Percentiles rank a stretch among this genome's conserved stretches.
These are phyloP conservation scores for Plantago coronopus DNA, from an alignment of 305 asterid genomes.

Conservation along the genomic window DNA sequence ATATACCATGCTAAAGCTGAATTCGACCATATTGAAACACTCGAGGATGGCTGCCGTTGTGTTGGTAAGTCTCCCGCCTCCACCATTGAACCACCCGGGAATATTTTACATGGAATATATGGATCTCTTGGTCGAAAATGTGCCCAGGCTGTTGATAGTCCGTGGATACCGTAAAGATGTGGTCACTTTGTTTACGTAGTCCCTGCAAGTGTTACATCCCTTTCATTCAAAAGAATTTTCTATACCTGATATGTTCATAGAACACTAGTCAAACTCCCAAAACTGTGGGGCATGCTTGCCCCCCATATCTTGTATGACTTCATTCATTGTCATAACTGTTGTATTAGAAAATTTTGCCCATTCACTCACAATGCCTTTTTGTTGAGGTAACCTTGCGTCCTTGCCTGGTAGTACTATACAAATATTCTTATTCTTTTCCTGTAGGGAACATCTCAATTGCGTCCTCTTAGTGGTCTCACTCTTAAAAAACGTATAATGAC, in stretches of 20 bases:
- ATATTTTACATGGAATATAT: slow-evolving; percentile 95
- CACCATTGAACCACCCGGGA: slow-evolving; percentile 82
- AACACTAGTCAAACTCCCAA: background rate
- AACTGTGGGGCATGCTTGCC: background rate
- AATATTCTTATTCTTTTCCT: too few species aligned
- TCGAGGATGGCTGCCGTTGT: slow-evolving; percentile 99
- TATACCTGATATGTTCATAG: slow-evolving; percentile 2
- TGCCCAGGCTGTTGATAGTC: slow-evolving; percentile 90
- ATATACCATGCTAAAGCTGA: slow-evolving; percentile 74
- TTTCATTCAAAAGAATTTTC: background rate
- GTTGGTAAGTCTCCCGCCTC: slow-evolving; percentile 93
- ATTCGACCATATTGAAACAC: slow-evolving; percentile 68
- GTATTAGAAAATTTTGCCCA: background rate
- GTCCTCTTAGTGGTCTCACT: too few species aligned
- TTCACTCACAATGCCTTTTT: too few species aligned
- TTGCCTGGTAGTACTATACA: too few species aligned
- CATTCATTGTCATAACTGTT: background rate
- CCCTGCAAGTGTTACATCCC: background rate
- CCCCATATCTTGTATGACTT: background rate
- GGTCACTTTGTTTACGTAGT: slow-evolving; percentile 87
- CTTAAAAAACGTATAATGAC: too few species aligned
- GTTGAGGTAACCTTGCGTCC: too few species aligned
- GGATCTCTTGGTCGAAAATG: slow-evolving; percentile 94
- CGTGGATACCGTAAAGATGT: slow-evolving; percentile 94
- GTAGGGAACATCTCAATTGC: too few species aligned